Evolutionary conservation across 2,329 filamentous ascomycete genomes (phyloP).

Genomic region (Alternaria sp.): DNA sequence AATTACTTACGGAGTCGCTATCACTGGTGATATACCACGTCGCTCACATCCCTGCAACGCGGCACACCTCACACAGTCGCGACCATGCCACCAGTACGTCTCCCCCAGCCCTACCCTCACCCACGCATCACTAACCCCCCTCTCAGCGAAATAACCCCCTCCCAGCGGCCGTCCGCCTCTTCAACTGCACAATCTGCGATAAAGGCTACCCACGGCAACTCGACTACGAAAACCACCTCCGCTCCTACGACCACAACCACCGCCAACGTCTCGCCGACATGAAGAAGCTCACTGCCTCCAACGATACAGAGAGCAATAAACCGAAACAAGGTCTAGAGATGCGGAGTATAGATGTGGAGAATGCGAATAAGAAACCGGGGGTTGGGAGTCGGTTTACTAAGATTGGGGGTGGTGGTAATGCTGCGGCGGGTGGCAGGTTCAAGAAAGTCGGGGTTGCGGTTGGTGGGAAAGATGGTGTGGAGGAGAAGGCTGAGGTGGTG

Average conservation of each 20-base stretch:
- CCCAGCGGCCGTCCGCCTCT: slow-evolving; percentile 47
- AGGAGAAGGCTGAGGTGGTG: not conserved
- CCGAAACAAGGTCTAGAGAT: slow-evolving; percentile 30
- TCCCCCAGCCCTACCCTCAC: slow-evolving; percentile 44
- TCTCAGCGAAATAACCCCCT: slow-evolving; percentile 54
- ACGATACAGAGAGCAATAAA: slow-evolving; percentile 31
- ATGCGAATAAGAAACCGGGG: slow-evolving; percentile 22
- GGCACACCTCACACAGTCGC: not conserved
- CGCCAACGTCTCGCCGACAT: slow-evolving; percentile 76
- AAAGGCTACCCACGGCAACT: slow-evolving; percentile 96
- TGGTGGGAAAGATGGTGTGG: slow-evolving; percentile 3
- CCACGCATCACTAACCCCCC: slow-evolving; percentile 24
- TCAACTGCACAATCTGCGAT: slow-evolving; percentile 72
- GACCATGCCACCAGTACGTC: slow-evolving; percentile 28
- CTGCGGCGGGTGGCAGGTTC: slow-evolving; percentile 55
- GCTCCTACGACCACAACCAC: slow-evolving; percentile 94
- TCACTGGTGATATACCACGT: too few species aligned
- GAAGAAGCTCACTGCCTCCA: slow-evolving; percentile 64
- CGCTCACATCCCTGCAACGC: not conserved
- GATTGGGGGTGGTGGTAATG: slow-evolving; percentile 29
- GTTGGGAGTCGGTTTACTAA: slow-evolving; percentile 36
- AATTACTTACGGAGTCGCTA: not conserved
- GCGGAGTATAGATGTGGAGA: slow-evolving; percentile 32
- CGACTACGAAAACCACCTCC: slow-evolving; percentile 93
- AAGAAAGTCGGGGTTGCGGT: slow-evolving; percentile 72